Evolutionary conservation across 768 basidiomycete genomes (phyloP), one percentile per base, ranked within the genome.

Genomic region (Phylloporus sp.): DNA sequence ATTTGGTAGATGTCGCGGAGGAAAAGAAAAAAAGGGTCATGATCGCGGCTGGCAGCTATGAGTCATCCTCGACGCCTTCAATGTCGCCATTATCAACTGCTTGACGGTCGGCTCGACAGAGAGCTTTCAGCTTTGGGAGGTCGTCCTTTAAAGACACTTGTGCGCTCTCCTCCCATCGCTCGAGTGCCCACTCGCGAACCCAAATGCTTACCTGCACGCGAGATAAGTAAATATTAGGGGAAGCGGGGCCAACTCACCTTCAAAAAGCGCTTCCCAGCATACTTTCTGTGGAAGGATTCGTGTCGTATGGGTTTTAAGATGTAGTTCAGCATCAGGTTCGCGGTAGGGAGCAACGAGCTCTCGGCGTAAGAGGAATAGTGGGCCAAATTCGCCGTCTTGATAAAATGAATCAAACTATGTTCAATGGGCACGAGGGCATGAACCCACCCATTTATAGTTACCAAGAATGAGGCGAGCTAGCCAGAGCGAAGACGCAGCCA

Each of bases 321-420:
- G 60, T 92, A 94, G 66, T 90, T 87, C 56, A 96, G 62, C 87
- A 96, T 92, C 52, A 88, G 58, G 60, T 85, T 88, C 1, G 90
- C 94, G 0, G 80, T 82, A 0, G 90, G 87, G 26, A 93, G 68
- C 36, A 97, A 65, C 42, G 84, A 82, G 31, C 77, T 78, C 67
- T 94, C 89, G 4, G 84, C 70, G 64, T 92, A 96, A 23, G 83
- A 82, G 3, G 90, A 85, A 62, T 92, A 96, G 62, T 95, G 90
- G 10, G 84, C 84, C 34, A 95, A 68, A 59, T 89, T 95, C 3
- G 89, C 73, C 24, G 82, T 82, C 93, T 95, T 61, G 0, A 14
- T 31, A 41, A 29, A 22, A 68, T 49, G 18, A 44, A 44, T 51
- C 36, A 52, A 39, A 34, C 42, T 47, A 10, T 5, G 21, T 33